Conservation (phyloP, 2,329 filamentous ascomycete genomes). For the Aureobasidium sp. region DNA sequence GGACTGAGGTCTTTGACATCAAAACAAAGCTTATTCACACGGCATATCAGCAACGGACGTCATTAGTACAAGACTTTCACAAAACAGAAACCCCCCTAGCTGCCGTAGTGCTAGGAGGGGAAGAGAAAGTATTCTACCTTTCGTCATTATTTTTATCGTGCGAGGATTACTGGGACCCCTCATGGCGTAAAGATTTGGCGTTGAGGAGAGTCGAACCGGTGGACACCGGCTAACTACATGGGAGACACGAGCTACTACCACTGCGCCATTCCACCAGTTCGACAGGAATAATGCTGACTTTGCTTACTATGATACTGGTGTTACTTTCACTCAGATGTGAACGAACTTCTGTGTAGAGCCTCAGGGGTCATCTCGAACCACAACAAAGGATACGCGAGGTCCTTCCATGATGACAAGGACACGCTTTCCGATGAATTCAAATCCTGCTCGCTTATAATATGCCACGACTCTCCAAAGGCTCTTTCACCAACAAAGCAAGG, state of each 20-base stretch:
- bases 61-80: not conserved
- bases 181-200: not conserved
- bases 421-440: no score
- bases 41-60: no score
- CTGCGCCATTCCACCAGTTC: not conserved
- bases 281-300: not conserved
- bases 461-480: not conserved
- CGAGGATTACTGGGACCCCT: not conserved
- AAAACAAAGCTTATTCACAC: not conserved
- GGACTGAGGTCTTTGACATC: not conserved
- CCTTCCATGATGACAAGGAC: no score
- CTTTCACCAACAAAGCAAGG: not conserved
- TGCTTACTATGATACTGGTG: not conserved
- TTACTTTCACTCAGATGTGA: not conserved
- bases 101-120: not conserved
- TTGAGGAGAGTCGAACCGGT: not conserved
- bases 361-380: no score
- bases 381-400: no score
- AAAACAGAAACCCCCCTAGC: not conserved
- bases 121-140: not conserved
- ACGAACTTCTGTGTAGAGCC: no score
- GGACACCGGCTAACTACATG: not conserved
- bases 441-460: no score
- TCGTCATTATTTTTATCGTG: not conserved
- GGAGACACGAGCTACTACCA: not conserved